Evolutionary conservation across 2,329 filamentous ascomycete species (phyloP).

Genomic region (Leptoxyphium fumago): DNA sequence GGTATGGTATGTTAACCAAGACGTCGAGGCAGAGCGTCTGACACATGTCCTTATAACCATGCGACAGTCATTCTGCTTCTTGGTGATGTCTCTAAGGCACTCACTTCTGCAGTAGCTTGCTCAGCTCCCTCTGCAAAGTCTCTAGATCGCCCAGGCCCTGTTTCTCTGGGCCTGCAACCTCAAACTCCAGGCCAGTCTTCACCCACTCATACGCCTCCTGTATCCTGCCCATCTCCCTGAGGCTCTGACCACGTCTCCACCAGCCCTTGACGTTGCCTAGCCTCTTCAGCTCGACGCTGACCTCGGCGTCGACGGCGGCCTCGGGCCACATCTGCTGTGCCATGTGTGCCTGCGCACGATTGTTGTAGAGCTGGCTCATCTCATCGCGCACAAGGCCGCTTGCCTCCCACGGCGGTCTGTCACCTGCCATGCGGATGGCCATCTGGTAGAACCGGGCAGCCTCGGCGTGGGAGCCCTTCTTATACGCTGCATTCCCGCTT

Average conservation of each 20-base stretch:
- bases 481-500: conserved; percentile 66
- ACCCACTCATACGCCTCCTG: conserved; percentile 75
- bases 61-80: too few relatives aligned
- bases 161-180: conserved; percentile 41
- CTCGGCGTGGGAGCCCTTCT: conserved; percentile 59
- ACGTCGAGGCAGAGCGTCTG: too few relatives aligned
- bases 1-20: too few relatives aligned
- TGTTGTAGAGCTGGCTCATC: conserved; percentile 62
- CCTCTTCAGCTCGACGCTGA: conserved; percentile 74
- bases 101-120: conserved; percentile 6
- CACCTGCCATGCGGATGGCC: conserved; percentile 79
- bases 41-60: too few relatives aligned
- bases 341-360: conserved; percentile 85
- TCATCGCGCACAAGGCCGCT: conserved; percentile 73
- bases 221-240: conserved; percentile 79
- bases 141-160: conserved; percentile 16
- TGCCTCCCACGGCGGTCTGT: conserved; percentile 77
- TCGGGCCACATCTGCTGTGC: conserved; percentile 68
- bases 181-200: conserved; percentile 62
- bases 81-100: too few relatives aligned
- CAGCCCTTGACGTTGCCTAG: conserved; percentile 86
- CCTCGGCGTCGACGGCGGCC: conserved; percentile 74
- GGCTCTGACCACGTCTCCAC: conserved; percentile 74
- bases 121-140: conserved; percentile 13
- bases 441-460: conserved; percentile 70